Evolutionary conservation across 352 stramenopile genomes (phyloP).

Genomic region (Blastocystis sp.): DNA sequence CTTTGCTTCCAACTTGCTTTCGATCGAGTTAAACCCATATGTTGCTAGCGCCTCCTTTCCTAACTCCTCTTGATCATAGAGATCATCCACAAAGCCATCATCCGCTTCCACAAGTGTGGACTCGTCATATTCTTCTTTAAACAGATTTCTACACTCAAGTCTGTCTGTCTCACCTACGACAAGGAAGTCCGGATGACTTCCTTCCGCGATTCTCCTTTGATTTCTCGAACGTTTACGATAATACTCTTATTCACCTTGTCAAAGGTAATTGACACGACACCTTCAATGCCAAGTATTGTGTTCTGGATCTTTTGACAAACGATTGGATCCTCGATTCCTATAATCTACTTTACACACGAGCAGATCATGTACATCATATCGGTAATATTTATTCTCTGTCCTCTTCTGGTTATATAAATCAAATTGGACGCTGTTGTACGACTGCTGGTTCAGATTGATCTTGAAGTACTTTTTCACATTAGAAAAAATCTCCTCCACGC

Average conservation of each 20-base stretch:
- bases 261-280: slow-evolving; percentile 46
- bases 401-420: not conserved
- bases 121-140: not conserved
- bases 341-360: not conserved
- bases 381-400: not conserved
- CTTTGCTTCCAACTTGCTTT: slow-evolving; percentile 41
- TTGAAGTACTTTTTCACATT: slow-evolving; percentile 4
- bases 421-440: not conserved
- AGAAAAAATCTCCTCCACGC: not conserved
- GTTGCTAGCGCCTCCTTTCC: slow-evolving; percentile 13
- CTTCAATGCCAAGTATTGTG: slow-evolving; percentile 8
- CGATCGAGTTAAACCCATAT: slow-evolving; percentile 42
- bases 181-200: not conserved
- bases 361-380: not conserved
- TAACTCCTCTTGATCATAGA: not conserved
- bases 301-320: not conserved
- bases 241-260: not conserved
- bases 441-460: not conserved
- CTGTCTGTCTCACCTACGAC: not conserved
- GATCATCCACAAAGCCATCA: slow-evolving; percentile 4
- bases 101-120: not conserved
- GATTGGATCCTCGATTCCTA: not conserved
- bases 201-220: not conserved
- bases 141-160: not conserved
- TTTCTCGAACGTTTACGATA: slow-evolving; percentile 10